A percentile compares a stretch with the other conserved stretches of the same genome.
Conservation (phyloP, 2,329 filamentous ascomycete genomes). For the Diaporthe aspalathi region DNA sequence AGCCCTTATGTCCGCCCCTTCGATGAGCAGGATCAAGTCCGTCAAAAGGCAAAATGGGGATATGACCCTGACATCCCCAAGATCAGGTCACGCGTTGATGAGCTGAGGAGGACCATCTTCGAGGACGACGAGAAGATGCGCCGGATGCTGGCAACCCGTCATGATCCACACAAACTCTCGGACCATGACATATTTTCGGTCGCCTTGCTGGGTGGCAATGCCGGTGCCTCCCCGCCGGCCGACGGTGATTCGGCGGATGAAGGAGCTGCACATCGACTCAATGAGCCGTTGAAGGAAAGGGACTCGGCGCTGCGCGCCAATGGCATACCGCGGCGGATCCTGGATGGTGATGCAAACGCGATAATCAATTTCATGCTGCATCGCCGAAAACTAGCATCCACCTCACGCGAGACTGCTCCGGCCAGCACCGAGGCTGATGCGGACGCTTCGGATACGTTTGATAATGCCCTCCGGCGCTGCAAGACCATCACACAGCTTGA, state of each 20-base stretch:
- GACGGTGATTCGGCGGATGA: neutral
- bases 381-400: constrained; percentile 39
- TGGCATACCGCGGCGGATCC: constrained; percentile 44
- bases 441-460: constrained; percentile 24
- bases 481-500: constrained; percentile 41
- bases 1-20: constrained; percentile 56
- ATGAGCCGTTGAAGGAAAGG: neutral
- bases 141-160: constrained; percentile 26
- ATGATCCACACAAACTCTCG: constrained; percentile 22
- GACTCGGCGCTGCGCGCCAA: constrained; percentile 42
- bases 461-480: constrained; percentile 34
- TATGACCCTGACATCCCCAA: constrained; percentile 39
- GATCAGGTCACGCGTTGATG: constrained; percentile 44
- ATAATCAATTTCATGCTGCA: constrained; percentile 46
- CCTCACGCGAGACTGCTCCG: neutral
- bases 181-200: constrained; percentile 29
- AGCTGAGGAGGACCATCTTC: constrained; percentile 46
- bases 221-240: neutral
- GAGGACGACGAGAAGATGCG: neutral
- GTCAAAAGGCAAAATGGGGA: constrained; percentile 47
- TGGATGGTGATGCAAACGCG: constrained; percentile 37
- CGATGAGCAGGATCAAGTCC: constrained; percentile 51
- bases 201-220: constrained; percentile 28
- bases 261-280: neutral
- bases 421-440: neutral